phyloP scores from a whole-genome alignment of 1,139 yeast species.

The Hanseniaspora gamundiae region DNA sequence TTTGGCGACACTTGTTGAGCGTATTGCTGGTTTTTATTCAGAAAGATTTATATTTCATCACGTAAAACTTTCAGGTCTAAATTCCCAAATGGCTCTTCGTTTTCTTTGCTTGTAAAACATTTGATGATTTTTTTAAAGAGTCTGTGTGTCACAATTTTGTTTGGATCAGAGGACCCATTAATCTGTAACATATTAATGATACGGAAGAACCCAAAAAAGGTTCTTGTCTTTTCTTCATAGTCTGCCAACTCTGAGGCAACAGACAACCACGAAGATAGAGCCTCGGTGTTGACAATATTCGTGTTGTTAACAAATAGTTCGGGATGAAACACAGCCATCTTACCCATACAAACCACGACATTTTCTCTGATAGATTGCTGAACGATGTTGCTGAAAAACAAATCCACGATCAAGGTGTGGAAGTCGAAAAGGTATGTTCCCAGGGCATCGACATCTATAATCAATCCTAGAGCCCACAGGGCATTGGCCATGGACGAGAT shows the following conservation, averaged over 20 bases:
- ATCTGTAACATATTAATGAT: constrained; percentile 16
- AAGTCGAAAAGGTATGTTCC: constrained; percentile 51
- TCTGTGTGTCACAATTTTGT: background rate
- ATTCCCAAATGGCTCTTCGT: background rate
- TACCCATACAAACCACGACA: constrained; percentile 87
- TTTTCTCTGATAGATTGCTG: constrained; percentile 59
- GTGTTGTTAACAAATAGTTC: constrained; percentile 34
- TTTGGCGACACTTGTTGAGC: constrained; percentile 6
- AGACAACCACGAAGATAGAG: constrained; percentile 21
- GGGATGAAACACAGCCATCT: constrained; percentile 62
- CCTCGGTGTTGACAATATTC: constrained; percentile 17
- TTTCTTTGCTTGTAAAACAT: background rate
- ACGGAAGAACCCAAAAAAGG: constrained; percentile 23
- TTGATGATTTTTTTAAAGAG: constrained; percentile 4
- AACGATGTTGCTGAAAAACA: constrained; percentile 35
- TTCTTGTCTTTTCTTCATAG: constrained; percentile 24
- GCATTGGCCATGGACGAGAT: constrained; percentile 74
- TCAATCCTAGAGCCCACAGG: constrained; percentile 87
- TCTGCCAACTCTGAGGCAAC: constrained; percentile 17
- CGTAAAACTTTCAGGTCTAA: constrained; percentile 1
- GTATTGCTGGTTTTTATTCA: constrained; percentile 4
- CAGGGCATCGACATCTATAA: constrained; percentile 52
- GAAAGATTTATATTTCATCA: constrained; percentile 3
- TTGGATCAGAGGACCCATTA: background rate
- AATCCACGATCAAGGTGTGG: constrained; percentile 48